Percentiles rank a stretch among this genome's conserved stretches.
phyloP scores from a whole-genome alignment of 441 rosid species.

The Erysimum cheiri region DNA sequence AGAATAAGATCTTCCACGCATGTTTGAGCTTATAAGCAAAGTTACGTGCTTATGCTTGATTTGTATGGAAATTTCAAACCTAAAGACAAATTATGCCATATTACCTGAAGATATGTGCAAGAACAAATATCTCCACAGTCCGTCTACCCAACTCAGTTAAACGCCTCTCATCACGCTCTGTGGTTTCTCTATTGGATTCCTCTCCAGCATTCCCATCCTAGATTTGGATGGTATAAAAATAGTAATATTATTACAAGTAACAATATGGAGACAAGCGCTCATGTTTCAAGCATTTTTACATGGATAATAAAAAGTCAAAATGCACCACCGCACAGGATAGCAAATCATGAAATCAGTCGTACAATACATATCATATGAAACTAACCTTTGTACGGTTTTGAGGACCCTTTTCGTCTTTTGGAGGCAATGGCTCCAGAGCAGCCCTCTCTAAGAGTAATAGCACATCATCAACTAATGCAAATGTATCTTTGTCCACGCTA shows the following conservation, averaged over 20 bases:
- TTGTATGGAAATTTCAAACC: conserved; percentile 8
- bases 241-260: neutral
- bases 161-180: conserved; percentile 88
- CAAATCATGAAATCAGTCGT: conserved; percentile 4
- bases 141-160: conserved; percentile 93
- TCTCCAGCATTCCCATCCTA: conserved; percentile 86
- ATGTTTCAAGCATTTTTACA: conserved; percentile 21
- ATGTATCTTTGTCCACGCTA: conserved; percentile 72
- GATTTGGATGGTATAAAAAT: conserved; percentile 18
- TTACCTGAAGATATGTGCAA: conserved; percentile 91
- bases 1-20: conserved; percentile 21
- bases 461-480: conserved; percentile 87
- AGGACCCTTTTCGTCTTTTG: conserved; percentile 86
- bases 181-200: conserved; percentile 77
- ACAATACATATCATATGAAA: conserved; percentile 18
- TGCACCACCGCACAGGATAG: conserved; percentile 19
- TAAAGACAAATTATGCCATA: neutral
- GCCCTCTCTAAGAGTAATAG: conserved; percentile 77
- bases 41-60: conserved; percentile 1
- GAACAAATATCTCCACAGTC: conserved; percentile 89
- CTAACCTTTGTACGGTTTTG: conserved; percentile 86
- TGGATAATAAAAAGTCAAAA: conserved; percentile 5
- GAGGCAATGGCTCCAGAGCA: conserved; percentile 82
- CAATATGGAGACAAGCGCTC: neutral
- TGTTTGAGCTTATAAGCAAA: conserved; percentile 19